A percentile compares a stretch with the other conserved stretches of the same genome.
Evolutionary conservation across 2,329 filamentous ascomycete species (phyloP).

Genomic region (Hymenoscyphus linearis): DNA sequence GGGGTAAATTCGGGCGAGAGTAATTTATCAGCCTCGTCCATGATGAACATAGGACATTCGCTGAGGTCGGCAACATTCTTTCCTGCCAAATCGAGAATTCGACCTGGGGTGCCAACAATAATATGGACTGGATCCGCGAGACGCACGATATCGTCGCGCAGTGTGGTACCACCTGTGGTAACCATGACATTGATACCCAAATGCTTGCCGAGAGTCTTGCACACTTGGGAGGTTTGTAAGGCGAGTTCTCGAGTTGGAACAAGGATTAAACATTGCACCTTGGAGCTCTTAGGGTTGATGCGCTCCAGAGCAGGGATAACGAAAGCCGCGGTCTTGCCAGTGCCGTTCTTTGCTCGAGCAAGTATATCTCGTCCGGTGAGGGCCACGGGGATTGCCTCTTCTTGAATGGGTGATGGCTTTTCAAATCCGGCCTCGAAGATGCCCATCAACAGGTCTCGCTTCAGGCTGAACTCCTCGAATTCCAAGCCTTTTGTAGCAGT

Average conservation of each 20-base stretch:
- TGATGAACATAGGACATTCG: conserved; percentile 95
- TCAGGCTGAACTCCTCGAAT: conserved; percentile 95
- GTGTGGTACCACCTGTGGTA: conserved; percentile 88
- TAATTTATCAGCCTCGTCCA: conserved; percentile 99
- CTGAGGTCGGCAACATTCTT: conserved; percentile 96
- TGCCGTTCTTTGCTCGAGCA: conserved; percentile 96
- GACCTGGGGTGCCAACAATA: conserved; percentile 91
- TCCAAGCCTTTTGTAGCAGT: conserved; percentile 96
- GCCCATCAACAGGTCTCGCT: conserved; percentile 94
- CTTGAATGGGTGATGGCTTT: conserved; percentile 97
- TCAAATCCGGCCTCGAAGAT: conserved; percentile 99
- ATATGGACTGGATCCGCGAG: conserved; percentile 93
- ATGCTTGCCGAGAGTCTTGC: conserved; percentile 97
- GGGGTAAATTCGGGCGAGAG: conserved; percentile 95
- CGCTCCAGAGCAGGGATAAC: conserved; percentile 92
- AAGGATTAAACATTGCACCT: conserved; percentile 93
- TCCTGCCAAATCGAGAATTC: conserved; percentile 92
- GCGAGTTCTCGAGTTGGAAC: conserved; percentile 96
- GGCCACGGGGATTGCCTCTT: conserved; percentile 96
- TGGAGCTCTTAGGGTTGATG: conserved; percentile 93
- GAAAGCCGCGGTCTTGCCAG: conserved; percentile 96
- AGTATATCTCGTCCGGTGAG: conserved; percentile 92
- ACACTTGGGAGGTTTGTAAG: conserved; percentile 97
- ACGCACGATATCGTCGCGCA: conserved; percentile 95
- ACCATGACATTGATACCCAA: conserved; percentile 99